A percentile compares a stretch with the other conserved stretches of the same genome.
phyloP scores from a whole-genome alignment of 2,329 filamentous ascomycete genomes.

The Cyphellophora attinorum region DNA sequence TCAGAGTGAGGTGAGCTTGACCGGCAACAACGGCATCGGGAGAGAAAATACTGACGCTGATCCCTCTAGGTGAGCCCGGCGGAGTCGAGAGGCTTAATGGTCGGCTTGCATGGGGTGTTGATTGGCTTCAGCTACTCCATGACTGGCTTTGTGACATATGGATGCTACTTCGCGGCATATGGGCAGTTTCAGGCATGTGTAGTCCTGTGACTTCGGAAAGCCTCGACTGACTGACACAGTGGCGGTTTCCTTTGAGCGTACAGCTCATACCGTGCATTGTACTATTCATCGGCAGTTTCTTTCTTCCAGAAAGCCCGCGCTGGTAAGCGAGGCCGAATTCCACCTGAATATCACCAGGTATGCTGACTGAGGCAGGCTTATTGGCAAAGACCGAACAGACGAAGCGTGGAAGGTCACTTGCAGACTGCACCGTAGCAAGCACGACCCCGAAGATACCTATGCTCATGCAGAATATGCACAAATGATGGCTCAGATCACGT shows the following conservation, averaged over 20 bases:
- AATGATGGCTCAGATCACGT: slow-evolving; percentile 6
- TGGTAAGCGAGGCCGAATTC: slow-evolving; percentile 53
- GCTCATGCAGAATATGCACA: slow-evolving; percentile 7
- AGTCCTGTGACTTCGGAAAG: background rate
- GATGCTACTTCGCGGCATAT: slow-evolving; percentile 4
- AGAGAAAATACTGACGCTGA: background rate
- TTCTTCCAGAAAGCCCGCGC: slow-evolving; percentile 70
- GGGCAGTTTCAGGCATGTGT: slow-evolving; percentile 1
- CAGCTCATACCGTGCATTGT: slow-evolving; percentile 59
- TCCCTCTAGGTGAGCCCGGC: slow-evolving; percentile 6
- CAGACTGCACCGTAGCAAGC: slow-evolving; percentile 23
- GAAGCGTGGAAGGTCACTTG: slow-evolving; percentile 36
- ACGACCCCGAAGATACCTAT: slow-evolving; percentile 3
- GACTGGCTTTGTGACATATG: slow-evolving; percentile 29
- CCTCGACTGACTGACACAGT: slow-evolving; percentile 24
- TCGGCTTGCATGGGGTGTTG: slow-evolving; percentile 13
- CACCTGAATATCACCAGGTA: background rate
- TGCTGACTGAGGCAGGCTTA: slow-evolving; percentile 2
- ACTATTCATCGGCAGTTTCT: slow-evolving; percentile 59
- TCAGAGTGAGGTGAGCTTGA: slow-evolving; percentile 4
- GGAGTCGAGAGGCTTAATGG: slow-evolving; percentile 27
- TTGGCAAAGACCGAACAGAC: slow-evolving; percentile 35
- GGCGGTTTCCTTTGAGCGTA: slow-evolving; percentile 63
- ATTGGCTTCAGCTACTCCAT: slow-evolving; percentile 40
- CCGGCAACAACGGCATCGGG: slow-evolving; percentile 20